Evolutionary conservation across 1,139 yeast genomes (phyloP).

Genomic region (Diutina siamensis): DNA sequence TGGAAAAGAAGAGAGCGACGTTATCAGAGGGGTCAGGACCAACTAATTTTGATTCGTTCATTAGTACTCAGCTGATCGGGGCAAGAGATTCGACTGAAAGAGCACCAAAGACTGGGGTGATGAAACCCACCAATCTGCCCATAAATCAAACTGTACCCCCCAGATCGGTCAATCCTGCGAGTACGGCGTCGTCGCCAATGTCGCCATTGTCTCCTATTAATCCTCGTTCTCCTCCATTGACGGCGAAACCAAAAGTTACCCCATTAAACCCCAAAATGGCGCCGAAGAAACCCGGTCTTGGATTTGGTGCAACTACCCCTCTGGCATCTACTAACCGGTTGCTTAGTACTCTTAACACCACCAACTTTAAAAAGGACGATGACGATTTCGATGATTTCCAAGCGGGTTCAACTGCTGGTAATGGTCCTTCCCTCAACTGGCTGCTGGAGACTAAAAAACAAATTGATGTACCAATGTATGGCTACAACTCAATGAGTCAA

Average conservation of each 20-base stretch:
- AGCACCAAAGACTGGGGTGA: constrained; percentile 14
- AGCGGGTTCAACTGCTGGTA: constrained; percentile 10
- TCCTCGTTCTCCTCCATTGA: neutral
- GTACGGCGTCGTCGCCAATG: constrained; percentile 8
- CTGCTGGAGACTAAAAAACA: constrained; percentile 11
- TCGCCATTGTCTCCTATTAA: constrained; percentile 13
- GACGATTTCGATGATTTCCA: constrained; percentile 24
- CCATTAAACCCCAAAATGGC: constrained; percentile 12
- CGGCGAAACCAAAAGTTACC: constrained; percentile 7
- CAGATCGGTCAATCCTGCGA: constrained; percentile 6
- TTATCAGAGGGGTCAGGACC: constrained; percentile 13
- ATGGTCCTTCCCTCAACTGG: constrained; percentile 13
- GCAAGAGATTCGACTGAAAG: constrained; percentile 16
- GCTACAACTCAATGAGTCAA: neutral
- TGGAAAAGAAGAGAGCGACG: constrained; percentile 19
- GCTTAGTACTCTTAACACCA: constrained; percentile 7
- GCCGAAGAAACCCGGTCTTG: neutral
- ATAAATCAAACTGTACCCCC: constrained; percentile 9
- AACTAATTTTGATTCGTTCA: constrained; percentile 20
- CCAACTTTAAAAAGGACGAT: constrained; percentile 12
- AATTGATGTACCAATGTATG: constrained; percentile 5
- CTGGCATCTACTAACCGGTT: neutral
- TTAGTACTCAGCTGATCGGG: constrained; percentile 24
- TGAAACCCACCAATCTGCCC: constrained; percentile 10
- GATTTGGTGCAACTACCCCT: neutral